These are phyloP conservation scores for Thielaviopsis punctulata DNA, from an alignment of 2,329 filamentous ascomycete species.

Conservation along the genomic window DNA sequence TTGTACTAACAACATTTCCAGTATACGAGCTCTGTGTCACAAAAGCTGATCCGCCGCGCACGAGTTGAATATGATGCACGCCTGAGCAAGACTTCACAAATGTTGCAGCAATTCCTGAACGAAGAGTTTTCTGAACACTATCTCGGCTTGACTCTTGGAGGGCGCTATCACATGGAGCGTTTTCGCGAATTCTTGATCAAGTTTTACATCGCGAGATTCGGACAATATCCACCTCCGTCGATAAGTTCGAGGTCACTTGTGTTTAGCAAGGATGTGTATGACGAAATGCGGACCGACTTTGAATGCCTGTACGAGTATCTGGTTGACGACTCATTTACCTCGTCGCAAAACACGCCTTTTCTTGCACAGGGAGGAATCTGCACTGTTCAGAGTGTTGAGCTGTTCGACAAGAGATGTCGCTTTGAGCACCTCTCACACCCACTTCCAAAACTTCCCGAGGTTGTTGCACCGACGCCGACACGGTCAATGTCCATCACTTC, in stretches of 20 bases:
- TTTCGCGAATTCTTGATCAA: constrained; percentile 53
- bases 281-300: constrained; percentile 51
- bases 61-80: constrained; percentile 48
- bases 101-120: constrained; percentile 50
- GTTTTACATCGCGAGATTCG: constrained; percentile 50
- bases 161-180: constrained; percentile 50
- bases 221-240: constrained; percentile 50
- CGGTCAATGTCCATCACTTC: constrained; percentile 20
- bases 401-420: constrained; percentile 45
- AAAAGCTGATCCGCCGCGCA: constrained; percentile 46
- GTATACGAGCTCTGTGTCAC: constrained; percentile 32
- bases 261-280: constrained; percentile 32
- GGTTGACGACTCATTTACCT: constrained; percentile 41
- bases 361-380: constrained; percentile 50
- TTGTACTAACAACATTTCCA: not conserved
- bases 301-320: constrained; percentile 53
- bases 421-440: constrained; percentile 45
- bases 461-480: constrained; percentile 9
- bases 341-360: constrained; percentile 31
- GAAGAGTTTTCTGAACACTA: constrained; percentile 50
- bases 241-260: constrained; percentile 32
- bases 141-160: constrained; percentile 43
- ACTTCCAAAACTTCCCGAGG: constrained; percentile 47
- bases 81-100: constrained; percentile 37
- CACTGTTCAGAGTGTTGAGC: constrained; percentile 47